These are phyloP conservation scores for Cyathus striatus DNA, from an alignment of 768 basidiomycete species.

Conservation along the genomic window DNA sequence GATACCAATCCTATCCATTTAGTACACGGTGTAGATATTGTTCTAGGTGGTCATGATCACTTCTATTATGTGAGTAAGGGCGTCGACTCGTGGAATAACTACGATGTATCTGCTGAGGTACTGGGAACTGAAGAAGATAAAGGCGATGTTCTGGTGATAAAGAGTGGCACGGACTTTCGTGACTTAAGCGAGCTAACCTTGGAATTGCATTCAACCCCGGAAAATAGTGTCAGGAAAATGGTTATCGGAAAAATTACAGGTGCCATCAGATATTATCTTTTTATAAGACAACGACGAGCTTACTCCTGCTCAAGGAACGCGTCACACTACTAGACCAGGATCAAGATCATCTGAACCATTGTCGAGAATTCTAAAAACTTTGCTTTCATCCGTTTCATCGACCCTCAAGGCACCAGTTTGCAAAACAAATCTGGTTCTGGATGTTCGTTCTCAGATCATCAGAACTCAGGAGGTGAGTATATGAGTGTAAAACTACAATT, in stretches of 20 bases:
- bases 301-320: conserved; percentile 44
- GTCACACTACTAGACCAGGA: conserved; percentile 55
- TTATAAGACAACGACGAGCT: no score
- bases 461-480: conserved; percentile 60
- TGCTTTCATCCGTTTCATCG: conserved; percentile 65
- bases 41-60: conserved; percentile 90
- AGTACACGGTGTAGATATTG: conserved; percentile 74
- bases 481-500: not conserved
- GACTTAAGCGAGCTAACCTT: conserved; percentile 76
- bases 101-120: conserved; percentile 42
- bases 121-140: conserved; percentile 70
- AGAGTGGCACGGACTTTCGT: conserved; percentile 88
- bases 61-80: conserved; percentile 71
- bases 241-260: conserved; percentile 61
- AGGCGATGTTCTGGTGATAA: conserved; percentile 69
- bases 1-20: conserved; percentile 31
- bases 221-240: conserved; percentile 59
- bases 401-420: conserved; percentile 76
- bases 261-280: conserved; percentile 21
- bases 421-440: conserved; percentile 58
- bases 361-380: conserved; percentile 48
- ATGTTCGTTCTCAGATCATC: conserved; percentile 71
- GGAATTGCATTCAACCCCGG: conserved; percentile 53
- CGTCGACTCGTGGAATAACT: conserved; percentile 60
- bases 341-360: conserved; percentile 53